Percentiles rank a stretch among this genome's conserved stretches.
Conservation (phyloP, 1,139 yeast species). For the Kodamaea anthophila region DNA sequence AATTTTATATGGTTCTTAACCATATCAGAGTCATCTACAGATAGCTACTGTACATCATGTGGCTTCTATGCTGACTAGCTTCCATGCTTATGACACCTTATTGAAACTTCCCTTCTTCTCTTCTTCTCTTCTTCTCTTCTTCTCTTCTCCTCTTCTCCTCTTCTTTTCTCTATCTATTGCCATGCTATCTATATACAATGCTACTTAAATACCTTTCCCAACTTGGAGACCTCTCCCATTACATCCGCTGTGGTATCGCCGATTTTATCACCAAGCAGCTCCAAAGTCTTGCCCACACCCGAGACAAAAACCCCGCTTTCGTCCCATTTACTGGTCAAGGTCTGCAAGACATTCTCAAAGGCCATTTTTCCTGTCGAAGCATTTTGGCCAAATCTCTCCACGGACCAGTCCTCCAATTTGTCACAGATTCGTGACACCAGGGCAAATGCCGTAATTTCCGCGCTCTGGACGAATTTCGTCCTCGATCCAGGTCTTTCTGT, state of each 20-base stretch:
- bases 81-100: too few relatives aligned
- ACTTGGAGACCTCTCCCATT: conserved; percentile 34
- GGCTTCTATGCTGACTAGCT: too few relatives aligned
- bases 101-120: too few relatives aligned
- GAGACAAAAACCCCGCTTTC: conserved; percentile 30
- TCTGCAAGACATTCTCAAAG: conserved; percentile 68
- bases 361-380: conserved; percentile 78
- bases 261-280: conserved; percentile 4
- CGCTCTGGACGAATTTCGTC: conserved; percentile 74
- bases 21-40: too few relatives aligned
- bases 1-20: too few relatives aligned
- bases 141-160: too few relatives aligned
- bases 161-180: not conserved
- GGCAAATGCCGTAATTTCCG: conserved; percentile 84
- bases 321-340: conserved; percentile 46
- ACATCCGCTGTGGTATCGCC: conserved; percentile 28
- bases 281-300: conserved; percentile 23
- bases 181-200: conserved; percentile 1
- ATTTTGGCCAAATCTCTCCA: conserved; percentile 82
- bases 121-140: too few relatives aligned
- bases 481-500: conserved; percentile 14
- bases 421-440: conserved; percentile 64
- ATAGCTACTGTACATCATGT: too few relatives aligned
- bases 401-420: conserved; percentile 87
- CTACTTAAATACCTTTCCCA: conserved; percentile 17